Evolutionary conservation across 1,284 basidiomycete species (phyloP), one percentile per base, ranked within the genome.

Genomic region (Erythrobasidium hasegawianum): DNA sequence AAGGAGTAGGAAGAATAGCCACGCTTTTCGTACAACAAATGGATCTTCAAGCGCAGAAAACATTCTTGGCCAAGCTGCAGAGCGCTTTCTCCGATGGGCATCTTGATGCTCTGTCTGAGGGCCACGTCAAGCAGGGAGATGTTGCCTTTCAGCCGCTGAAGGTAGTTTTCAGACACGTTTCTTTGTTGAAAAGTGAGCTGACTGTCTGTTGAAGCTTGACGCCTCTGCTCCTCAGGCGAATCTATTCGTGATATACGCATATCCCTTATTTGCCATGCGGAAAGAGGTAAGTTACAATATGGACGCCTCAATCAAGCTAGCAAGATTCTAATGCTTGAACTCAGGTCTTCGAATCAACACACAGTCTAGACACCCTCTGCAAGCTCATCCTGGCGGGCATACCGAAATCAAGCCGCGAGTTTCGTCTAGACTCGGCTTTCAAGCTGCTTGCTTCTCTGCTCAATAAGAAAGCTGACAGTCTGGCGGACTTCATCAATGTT

Each of bases 381-480:
- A 29, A 20, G 13, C 24, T 27, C n/a, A 16, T 58, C 16, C 29
- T 65, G 14, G 4, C 13, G 4, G 5, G 33, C 20, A n/a, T 58
- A 22, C 38, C 56, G 16, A 11, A 9, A 7, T 27, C 83, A 0
- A 79, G 81, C 18, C 85, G 81, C 61, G 77, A 80, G 24, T 74
- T 82, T 1, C 89, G 91, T 75, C 79, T 82, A 62, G 80, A 82
- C 26, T 81, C 85, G 22, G 82, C 81, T 1, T 81, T 84, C 70
- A 84, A 87, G 54, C 73, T 87, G 13, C 78, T 91, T 11, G 81
- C 85, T 0, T 84, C 86, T 0, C 78, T 88, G 26, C 77, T 91
- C 20, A 96, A 96, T 77, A 90, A 91, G 77, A 83, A 84, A 54
- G 79, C 81, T 9, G 79, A 84, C 55, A 86, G 82, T 55, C 71